Evolutionary conservation across 352 stramenopile species (phyloP), one percentile per base, ranked within the genome.

Genomic region (Pythium coloratum): DNA sequence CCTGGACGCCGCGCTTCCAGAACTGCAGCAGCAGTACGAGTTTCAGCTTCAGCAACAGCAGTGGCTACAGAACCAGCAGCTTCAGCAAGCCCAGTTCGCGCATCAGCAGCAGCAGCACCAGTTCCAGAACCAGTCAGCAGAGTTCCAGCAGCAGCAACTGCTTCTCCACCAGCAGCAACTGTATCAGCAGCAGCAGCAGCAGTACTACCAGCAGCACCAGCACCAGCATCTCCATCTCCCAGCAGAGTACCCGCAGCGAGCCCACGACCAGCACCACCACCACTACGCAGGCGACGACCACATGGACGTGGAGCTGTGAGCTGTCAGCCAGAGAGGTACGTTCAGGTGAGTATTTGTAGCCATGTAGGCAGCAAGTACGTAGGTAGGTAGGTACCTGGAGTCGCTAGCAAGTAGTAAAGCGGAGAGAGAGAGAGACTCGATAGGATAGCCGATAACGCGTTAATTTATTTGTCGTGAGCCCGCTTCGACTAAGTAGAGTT

Each of bases 401-500:
- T 40, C 6, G 34, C 34, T 40, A 40, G 34, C 7, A 42, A 1
- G 8, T 42, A 42, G 34, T 42, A 10, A 28, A 33, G 13, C 16
- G 20, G 20, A 30, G 28, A 2, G 28, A 30, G 28, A 30, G 28
- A 30, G 28, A 30, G 28, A 30, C 28, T 30, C 14, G 30, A 42
- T 6, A 18, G 8, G 26, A 32, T 18, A 38, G 30, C 4, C 14
- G 50, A 55, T 28, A 33, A n/a, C 47, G 47, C 16, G 26, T 63
- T 68, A 72, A 72, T 68, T 68, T 72, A 67, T 72, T 59, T 47
- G 8, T 53, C 16, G 9, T 16, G 26, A 58, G 20, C 32, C 79
- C 79, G 76, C 58, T 89, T 92, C 80, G 90, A 92, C 86, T 84
- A 93, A 30, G 3, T 30, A 30, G 28, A 30, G 28, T 30, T 30